phyloP scores from a whole-genome alignment of 805 yeast species.

The Barnettozyma sucrosica region DNA sequence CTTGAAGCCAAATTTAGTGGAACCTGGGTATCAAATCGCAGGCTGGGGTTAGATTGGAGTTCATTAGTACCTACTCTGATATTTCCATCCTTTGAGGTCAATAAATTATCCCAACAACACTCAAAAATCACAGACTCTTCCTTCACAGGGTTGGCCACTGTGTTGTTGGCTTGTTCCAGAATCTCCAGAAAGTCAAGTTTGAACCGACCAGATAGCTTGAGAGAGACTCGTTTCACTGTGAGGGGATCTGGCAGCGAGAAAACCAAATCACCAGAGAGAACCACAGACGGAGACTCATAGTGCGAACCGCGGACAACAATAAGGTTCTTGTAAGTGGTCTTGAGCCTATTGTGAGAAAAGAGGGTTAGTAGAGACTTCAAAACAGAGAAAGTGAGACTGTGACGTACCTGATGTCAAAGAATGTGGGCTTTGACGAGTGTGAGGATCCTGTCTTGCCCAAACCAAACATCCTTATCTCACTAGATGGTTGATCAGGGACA shows the following conservation, averaged over 20 bases:
- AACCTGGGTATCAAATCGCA: slow-evolving; percentile 3
- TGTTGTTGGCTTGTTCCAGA: slow-evolving; percentile 33
- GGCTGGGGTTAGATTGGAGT: slow-evolving; percentile 8
- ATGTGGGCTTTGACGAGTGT: slow-evolving; percentile 16
- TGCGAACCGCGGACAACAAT: slow-evolving; percentile 71
- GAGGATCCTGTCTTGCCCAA: slow-evolving; percentile 19
- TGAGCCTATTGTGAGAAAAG: slow-evolving; percentile 19
- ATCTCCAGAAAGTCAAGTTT: slow-evolving; percentile 51
- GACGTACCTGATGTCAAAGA: slow-evolving; percentile 27
- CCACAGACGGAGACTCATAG: slow-evolving; percentile 66
- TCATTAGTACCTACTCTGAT: slow-evolving; percentile 18
- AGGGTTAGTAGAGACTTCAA: slow-evolving; percentile 2
- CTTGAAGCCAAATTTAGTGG: neutral
- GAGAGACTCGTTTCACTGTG: slow-evolving; percentile 50
- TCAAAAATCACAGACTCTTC: slow-evolving; percentile 62
- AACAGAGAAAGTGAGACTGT: neutral
- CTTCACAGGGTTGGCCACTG: slow-evolving; percentile 34
- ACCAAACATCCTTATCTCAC: slow-evolving; percentile 17
- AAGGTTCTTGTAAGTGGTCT: slow-evolving; percentile 48
- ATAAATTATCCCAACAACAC: slow-evolving; percentile 62
- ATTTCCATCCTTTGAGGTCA: slow-evolving; percentile 28
- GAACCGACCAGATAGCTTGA: slow-evolving; percentile 59
- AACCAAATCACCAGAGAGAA: slow-evolving; percentile 70
- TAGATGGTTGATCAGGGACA: neutral
- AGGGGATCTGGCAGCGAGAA: slow-evolving; percentile 66